Evolutionary conservation across 192 early-diverging fungal genomes (phyloP).

Genomic region (Backusella morwellensis): DNA sequence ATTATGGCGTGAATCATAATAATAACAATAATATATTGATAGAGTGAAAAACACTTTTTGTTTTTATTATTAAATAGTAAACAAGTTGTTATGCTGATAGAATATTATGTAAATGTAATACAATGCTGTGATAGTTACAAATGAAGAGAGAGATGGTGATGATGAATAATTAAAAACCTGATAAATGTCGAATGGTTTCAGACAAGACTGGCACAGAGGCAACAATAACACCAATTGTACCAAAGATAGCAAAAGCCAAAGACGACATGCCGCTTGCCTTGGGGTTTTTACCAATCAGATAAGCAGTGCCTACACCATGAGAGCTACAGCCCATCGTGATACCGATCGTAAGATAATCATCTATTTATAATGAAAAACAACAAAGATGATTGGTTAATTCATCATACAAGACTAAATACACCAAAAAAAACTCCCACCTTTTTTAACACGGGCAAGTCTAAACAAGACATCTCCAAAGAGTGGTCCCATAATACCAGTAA

Average conservation of each 20-base stretch:
- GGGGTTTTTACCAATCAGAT: conserved; percentile 2
- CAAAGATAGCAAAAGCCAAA: conserved; percentile 19
- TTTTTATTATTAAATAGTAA: not conserved
- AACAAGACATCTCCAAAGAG: not conserved
- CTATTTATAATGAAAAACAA: not conserved
- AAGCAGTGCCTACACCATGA: conserved; percentile 26
- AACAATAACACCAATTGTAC: conserved; percentile 13
- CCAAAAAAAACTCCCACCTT: not conserved
- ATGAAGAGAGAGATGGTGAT: not conserved
- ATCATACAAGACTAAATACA: not conserved
- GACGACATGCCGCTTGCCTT: conserved; percentile 17
- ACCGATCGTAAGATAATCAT: conserved; percentile 29
- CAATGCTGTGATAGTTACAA: not conserved
- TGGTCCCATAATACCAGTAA: conserved; percentile 23
- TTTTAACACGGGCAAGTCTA: conserved; percentile 4
- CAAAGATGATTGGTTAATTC: not conserved
- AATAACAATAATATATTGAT: no score
- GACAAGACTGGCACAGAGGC: conserved; percentile 11
- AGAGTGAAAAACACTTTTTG: no score
- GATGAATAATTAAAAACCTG: not conserved
- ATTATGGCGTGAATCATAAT: not conserved
- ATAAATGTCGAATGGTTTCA: not conserved
- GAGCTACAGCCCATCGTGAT: conserved; percentile 26
- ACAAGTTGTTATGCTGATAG: not conserved
- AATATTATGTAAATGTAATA: not conserved